Evolutionary conservation across 768 basidiomycete genomes (phyloP), one percentile per base, ranked within the genome.

Genomic region (Rhodocollybia butyracea): DNA sequence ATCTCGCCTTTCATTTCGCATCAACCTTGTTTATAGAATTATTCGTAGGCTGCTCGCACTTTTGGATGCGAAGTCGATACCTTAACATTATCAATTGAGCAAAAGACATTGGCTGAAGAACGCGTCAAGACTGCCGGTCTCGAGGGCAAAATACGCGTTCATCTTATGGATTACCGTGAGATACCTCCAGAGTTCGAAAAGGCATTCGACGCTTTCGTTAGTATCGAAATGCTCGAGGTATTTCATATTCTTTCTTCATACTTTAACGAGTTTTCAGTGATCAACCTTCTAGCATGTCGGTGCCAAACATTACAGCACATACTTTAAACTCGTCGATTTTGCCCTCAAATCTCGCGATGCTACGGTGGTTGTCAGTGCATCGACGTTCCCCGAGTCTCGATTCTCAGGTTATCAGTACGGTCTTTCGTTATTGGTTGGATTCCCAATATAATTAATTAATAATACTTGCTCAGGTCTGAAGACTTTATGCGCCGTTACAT

Each of bases 151-250:
- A 84, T 96, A 62, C 86, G 88, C 5, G 91, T 96, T 7, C 92
- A 95, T 68, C 76, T 96, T 40, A 79, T 94, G 73, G 94, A 96
- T 67, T 97, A 96, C 68, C 84, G 94, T 38, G 90, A 91, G 59
- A 88, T 92, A 24, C 87, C 89, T 12, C 70, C 82, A n/a, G 81
- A 88, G 50, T 96, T 88, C 66, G 85, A 89, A 70, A 86, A 89
- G 58, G 79, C 86, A 10, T 92, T 91, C 60, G 89, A 92, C 63
- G 81, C 88, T 6, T 84, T 89, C 61, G 77, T 92, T 46, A 87
- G 85, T 63, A 78, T 87, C 58, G 90, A 92, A 71, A 91, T 91
- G 89, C 76, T 92, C 26, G 90, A 92, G 74, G 85, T 81, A 54
- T 56, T 70, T 59, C 10, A 50, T 27, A 24, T 42, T 32, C 22